These are phyloP conservation scores for Leishmania arabica DNA, from an alignment of 208 protist species.

Conservation along the genomic window DNA sequence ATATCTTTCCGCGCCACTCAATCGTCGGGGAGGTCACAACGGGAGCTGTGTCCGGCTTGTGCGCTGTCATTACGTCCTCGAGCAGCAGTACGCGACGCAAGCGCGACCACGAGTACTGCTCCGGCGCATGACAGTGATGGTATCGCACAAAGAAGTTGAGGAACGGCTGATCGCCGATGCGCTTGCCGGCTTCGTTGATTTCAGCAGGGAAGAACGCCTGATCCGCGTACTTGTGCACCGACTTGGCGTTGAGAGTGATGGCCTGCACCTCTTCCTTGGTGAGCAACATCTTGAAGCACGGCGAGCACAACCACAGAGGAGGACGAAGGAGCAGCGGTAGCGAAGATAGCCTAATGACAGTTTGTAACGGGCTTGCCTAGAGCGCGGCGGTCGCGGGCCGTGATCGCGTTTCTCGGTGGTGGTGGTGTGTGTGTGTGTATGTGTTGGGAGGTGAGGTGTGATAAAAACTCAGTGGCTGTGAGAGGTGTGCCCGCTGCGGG, in stretches of 20 bases:
- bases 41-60: not conserved
- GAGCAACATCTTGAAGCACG: conserved; percentile 27
- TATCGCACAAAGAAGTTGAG: conserved; percentile 78
- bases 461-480: not conserved
- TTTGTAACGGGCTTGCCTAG: not conserved
- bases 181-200: conserved; percentile 40
- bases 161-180: conserved; percentile 37
- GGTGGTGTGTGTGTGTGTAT: not conserved
- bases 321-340: conserved; percentile 10
- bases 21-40: conserved; percentile 18
- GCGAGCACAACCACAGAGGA: not conserved
- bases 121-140: conserved; percentile 45
- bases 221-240: conserved; percentile 69
- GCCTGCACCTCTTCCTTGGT: conserved; percentile 39
- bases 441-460: not conserved
- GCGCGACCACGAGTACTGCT: conserved; percentile 62
- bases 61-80: conserved; percentile 18
- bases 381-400: not conserved
- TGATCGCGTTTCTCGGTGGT: not conserved
- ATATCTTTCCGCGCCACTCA: conserved; percentile 61
- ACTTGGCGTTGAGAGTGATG: conserved; percentile 68
- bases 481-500: not conserved
- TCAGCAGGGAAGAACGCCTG: conserved; percentile 55
- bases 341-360: not conserved
- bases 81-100: conserved; percentile 39